phyloP scores from a whole-genome alignment of 192 early-diverging fungal genomes.

The Radiomyces spectabilis region DNA sequence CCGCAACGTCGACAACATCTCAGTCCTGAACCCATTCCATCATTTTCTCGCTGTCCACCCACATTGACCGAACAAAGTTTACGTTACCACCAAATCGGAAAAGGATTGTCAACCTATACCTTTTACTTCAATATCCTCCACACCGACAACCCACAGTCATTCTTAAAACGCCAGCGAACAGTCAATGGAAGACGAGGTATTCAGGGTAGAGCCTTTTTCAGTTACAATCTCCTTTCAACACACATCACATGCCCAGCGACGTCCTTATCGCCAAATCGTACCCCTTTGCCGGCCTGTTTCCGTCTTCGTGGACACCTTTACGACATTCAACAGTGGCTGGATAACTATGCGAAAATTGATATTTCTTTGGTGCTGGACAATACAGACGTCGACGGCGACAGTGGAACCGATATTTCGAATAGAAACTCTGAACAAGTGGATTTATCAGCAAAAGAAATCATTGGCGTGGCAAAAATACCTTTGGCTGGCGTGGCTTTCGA shows the following conservation, averaged over 20 bases:
- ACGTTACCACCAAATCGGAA: conserved; percentile 24
- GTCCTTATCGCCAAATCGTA: conserved; percentile 2
- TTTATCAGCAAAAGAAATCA: no score
- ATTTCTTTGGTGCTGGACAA: conserved; percentile 1
- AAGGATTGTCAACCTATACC: conserved; percentile 12
- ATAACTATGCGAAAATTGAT: background rate
- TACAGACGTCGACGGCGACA: no score
- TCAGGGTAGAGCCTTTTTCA: conserved; percentile 12
- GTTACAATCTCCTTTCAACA: conserved; percentile 16
- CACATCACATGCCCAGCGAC: conserved; percentile 10
- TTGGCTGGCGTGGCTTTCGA: no score
- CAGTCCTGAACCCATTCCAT: no score
- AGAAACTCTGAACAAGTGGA: background rate
- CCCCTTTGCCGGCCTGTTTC: conserved; percentile 9
- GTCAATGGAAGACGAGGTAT: background rate
- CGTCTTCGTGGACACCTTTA: conserved; percentile 18
- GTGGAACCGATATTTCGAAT: background rate
- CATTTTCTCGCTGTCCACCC: no score
- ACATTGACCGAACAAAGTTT: background rate
- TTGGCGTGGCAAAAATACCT: no score
- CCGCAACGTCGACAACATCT: no score
- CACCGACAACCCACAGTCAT: conserved; percentile 13
- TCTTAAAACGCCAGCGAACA: background rate
- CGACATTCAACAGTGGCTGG: conserved; percentile 21
- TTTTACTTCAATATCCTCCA: conserved; percentile 25